phyloP scores from a whole-genome alignment of 2,329 filamentous ascomycete species.

The Aspergillus clavatus region DNA sequence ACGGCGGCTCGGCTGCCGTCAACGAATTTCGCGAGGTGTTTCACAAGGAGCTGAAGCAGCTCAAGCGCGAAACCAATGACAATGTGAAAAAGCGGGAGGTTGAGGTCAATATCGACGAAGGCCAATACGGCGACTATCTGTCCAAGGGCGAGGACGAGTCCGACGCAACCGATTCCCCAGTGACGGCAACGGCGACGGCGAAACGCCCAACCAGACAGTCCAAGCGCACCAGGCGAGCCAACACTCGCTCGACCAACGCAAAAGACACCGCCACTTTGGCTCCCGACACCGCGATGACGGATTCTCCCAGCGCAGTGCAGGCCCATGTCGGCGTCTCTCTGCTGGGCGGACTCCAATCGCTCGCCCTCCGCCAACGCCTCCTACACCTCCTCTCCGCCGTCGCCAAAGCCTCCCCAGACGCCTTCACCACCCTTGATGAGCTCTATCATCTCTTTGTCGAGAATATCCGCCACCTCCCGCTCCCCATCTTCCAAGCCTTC shows the following conservation, averaged over 20 bases:
- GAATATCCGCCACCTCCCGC: conserved; percentile 42
- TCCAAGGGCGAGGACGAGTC: conserved; percentile 35
- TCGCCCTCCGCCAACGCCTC: conserved; percentile 44
- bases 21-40: conserved; percentile 45
- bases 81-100: conserved; percentile 37
- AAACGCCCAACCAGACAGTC: conserved; percentile 20
- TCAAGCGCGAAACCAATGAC: conserved; percentile 19
- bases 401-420: conserved; percentile 29
- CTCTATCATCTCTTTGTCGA: conserved; percentile 44
- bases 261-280: neutral
- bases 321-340: conserved; percentile 21
- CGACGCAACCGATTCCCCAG: conserved; percentile 12
- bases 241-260: conserved; percentile 1
- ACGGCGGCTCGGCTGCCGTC: conserved; percentile 33
- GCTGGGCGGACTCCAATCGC: conserved; percentile 37
- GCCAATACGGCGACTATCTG: conserved; percentile 45
- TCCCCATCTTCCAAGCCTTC: conserved; percentile 44
- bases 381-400: conserved; percentile 40
- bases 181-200: conserved; percentile 19
- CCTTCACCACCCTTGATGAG: conserved; percentile 36
- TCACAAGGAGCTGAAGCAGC: conserved; percentile 40
- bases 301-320: neutral
- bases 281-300: neutral
- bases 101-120: conserved; percentile 43
- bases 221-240: conserved; percentile 32